Evolutionary conservation across 495 filamentous ascomycete genomes (phyloP), one percentile per base, ranked within the genome.

Genomic region (Margaritispora aquatica): DNA sequence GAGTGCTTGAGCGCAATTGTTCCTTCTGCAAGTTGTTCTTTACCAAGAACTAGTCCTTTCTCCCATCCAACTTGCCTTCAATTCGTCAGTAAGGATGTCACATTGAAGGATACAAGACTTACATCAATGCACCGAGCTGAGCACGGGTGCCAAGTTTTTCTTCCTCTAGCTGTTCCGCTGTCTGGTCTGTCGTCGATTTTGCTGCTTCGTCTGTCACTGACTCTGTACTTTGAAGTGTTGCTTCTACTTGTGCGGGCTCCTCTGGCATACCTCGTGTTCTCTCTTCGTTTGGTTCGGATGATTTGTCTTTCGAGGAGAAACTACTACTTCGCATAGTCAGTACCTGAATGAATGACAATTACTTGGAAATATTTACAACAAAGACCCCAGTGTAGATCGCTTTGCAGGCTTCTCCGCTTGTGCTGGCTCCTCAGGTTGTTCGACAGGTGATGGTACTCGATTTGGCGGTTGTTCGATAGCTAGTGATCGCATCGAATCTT

Each of bases 1-100:
- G 70, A 58, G 55, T 75, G 69, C 57, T 75, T 53, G 26, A 76
- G 65, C 34, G 63, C 51, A 23, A 72, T 24, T 58, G 70, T 73
- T 51, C 70, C 68, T 63, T 76, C 75, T 63, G 68, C 23, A 1
- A 76, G 65, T 22, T 68, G 65, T 51, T 71, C 63, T 20, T 17
- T 46, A 8, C 26, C 50, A 8, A 13, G 22, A 21, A 58, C 59
- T 22, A 53, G 58, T 10, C 55, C 58, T 34, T 58, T 56, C 24
- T 26, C 29, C 59, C 58, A 62, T 51, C 48, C 59, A 15, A 61
- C 49, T 24, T 58, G 53, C 36, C 61, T 64, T 17, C 26, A 47
- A 27, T 27, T 7, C 1, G 29, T 49, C 41, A 49, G 23, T 17
- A 44, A 11, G 19, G 19, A 23, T 17, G 26, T 31, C 7, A 22